Evolutionary conservation across 2,329 filamentous ascomycete species (phyloP).

Genomic region (Emmonsia crescens): DNA sequence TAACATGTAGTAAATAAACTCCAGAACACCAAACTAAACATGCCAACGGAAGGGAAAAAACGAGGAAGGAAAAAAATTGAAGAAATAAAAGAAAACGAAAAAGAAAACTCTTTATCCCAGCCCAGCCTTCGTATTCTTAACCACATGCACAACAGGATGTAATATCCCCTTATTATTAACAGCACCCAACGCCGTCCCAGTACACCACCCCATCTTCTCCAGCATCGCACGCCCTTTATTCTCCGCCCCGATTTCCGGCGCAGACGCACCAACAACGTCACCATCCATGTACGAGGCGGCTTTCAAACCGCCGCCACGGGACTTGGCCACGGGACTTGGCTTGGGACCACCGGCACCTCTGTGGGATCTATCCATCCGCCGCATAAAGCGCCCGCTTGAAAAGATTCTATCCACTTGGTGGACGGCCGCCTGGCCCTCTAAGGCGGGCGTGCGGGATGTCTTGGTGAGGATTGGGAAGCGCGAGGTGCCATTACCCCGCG

Average conservation of each 20-base stretch:
- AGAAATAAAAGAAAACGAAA: background rate
- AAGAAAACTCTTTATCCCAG: conserved; percentile 47
- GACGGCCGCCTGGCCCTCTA: conserved; percentile 44
- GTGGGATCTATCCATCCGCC: conserved; percentile 12
- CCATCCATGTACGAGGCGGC: conserved; percentile 63
- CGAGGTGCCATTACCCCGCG: conserved; percentile 58
- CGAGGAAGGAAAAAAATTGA: background rate
- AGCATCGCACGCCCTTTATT: conserved; percentile 81
- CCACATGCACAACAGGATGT: conserved; percentile 72
- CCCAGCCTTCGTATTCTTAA: conserved; percentile 78
- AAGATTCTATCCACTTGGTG: conserved; percentile 32
- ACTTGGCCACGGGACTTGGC: conserved; percentile 25
- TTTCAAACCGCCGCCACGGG: conserved; percentile 26
- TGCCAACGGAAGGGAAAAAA: background rate
- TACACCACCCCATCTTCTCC: conserved; percentile 95
- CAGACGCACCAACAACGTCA: conserved; percentile 74
- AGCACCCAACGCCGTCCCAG: conserved; percentile 72
- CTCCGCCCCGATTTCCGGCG: conserved; percentile 69
- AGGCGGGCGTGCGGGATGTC: conserved; percentile 54
- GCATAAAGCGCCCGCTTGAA: conserved; percentile 23
- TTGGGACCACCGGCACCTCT: conserved; percentile 15
- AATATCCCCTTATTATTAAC: conserved; percentile 78
- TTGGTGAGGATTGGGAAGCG: conserved; percentile 71
- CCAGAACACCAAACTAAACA: background rate
- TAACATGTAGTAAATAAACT: background rate